These are phyloP conservation scores for Ceratocystis lukuohia DNA, from an alignment of 2,329 filamentous ascomycete genomes.

Conservation along the genomic window DNA sequence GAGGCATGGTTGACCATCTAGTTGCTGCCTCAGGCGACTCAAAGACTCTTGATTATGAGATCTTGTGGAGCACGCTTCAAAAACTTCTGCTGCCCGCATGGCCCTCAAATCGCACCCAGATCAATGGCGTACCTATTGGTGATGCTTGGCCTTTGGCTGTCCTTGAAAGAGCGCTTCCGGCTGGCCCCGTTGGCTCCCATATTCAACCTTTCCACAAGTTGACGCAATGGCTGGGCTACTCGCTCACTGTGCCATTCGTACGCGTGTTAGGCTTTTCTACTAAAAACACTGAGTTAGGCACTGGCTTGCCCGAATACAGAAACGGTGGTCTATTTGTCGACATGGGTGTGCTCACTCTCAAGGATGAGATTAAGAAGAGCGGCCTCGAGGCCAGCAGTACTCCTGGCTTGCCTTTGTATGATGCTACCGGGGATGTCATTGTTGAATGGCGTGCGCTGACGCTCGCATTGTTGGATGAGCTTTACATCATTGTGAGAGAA, in stretches of 20 bases:
- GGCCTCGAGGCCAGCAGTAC: slow-evolving; percentile 31
- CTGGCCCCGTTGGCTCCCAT: slow-evolving; percentile 1
- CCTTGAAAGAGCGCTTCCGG: slow-evolving; percentile 19
- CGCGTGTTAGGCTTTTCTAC: slow-evolving; percentile 39
- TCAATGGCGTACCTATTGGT: slow-evolving; percentile 33
- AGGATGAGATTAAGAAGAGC: slow-evolving; percentile 30
- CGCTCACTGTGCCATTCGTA: slow-evolving; percentile 52
- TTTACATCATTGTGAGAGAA: slow-evolving; percentile 33
- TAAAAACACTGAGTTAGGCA: slow-evolving; percentile 42
- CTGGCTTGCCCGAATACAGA: slow-evolving; percentile 57
- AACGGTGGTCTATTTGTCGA: slow-evolving; percentile 59
- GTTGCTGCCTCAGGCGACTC: slow-evolving; percentile 23
- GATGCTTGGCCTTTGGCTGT: slow-evolving; percentile 37
- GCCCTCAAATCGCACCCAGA: slow-evolving; percentile 39
- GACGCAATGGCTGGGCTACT: slow-evolving; percentile 62
- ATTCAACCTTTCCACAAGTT: slow-evolving; percentile 48
- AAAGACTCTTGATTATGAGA: slow-evolving; percentile 28
- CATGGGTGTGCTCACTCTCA: slow-evolving; percentile 39
- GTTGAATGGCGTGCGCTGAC: slow-evolving; percentile 50
- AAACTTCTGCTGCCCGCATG: slow-evolving; percentile 35
- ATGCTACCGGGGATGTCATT: slow-evolving; percentile 42
- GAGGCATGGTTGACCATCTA: slow-evolving; percentile 35
- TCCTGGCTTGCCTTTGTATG: slow-evolving; percentile 35
- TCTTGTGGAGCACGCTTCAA: slow-evolving; percentile 34
- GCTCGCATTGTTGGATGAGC: slow-evolving; percentile 40